Base-by-base conservation (phyloP, 2,329 filamentous ascomycete genomes). In the Daldinia sp. region DNA sequence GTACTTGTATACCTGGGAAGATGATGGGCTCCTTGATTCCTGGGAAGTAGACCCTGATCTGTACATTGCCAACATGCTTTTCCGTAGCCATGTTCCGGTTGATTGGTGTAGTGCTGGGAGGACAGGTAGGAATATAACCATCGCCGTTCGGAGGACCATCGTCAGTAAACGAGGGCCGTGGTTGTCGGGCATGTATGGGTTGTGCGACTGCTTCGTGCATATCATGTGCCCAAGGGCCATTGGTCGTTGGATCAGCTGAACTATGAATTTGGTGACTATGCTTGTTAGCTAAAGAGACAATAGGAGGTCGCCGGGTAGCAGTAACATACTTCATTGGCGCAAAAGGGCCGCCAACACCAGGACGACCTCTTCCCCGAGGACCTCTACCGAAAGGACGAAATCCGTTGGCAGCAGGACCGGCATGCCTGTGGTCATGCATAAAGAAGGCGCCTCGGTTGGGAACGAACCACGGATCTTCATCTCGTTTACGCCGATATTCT, bases 401-500 rank as follows among this genome's bases (percentile, higher is more conserved):
- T 60, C 92, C 92, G 80, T 94, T 95, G 60, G 90, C 87, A 72
- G 90, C 89, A 50, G 90, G 88, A n/a, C 91, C 91, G 63, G 92
- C 88, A 74, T 93, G 90, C 69, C 93, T 89, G 76, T 96, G 93
- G 78, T 98, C 96, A 80, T 98, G 95, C 89, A 98, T 94, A 83
- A 98, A 98, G 84, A 98, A 98, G 69, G 93, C 91, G 66, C 96
- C 96, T 72, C 95, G 87, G 77, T 97, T 98, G 60, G 96, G 95
- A 62, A 98, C 95, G 81, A 97, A 97, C 10, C 94, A 90, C 39
- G 95, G 95, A 79, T 97, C 93, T 74, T 93, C 90, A 78, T 97
- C 93, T 74, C 93, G 88, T 79, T 93, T 93, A 82, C 92, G 93
- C 81, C 91, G 90, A 82, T 97, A 97, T 77, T 97, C 93, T 72